Evolutionary conservation across 192 early-diverging fungal species (phyloP).

Genomic region (Coemansia sp.): DNA sequence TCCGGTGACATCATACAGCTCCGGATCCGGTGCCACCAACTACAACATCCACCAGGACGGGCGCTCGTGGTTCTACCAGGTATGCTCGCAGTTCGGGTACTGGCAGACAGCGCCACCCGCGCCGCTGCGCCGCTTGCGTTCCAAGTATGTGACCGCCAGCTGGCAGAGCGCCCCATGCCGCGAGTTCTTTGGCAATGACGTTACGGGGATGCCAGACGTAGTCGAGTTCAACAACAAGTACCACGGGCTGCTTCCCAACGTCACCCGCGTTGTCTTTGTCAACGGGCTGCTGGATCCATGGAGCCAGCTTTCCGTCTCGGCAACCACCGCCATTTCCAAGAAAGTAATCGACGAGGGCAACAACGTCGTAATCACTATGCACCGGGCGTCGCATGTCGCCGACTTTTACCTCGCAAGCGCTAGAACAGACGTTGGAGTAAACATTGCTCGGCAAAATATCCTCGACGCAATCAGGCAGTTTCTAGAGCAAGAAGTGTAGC

Average conservation of each 20-base stretch:
- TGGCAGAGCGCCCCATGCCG: constrained; percentile 52
- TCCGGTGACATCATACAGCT: constrained; percentile 40
- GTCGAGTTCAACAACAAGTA: constrained; percentile 35
- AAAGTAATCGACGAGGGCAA: constrained; percentile 10
- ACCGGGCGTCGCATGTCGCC: constrained; percentile 44
- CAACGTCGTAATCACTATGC: constrained; percentile 52
- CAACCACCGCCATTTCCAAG: constrained; percentile 15
- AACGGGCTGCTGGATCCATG: constrained; percentile 70
- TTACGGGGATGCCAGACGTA: constrained; percentile 26
- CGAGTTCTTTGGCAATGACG: constrained; percentile 45
- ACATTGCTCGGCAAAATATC: constrained; percentile 37
- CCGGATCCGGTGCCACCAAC: constrained; percentile 32
- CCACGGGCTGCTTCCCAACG: constrained; percentile 36
- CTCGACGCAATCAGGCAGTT: constrained; percentile 37
- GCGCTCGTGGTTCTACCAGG: constrained; percentile 67
- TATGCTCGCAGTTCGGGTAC: constrained; percentile 73
- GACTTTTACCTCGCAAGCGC: constrained; percentile 47
- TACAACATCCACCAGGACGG: constrained; percentile 47
- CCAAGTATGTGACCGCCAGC: constrained; percentile 46
- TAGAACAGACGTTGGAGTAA: constrained; percentile 47
- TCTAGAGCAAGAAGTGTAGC: constrained; percentile 1
- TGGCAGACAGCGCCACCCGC: constrained; percentile 59
- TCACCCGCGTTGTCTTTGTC: constrained; percentile 63
- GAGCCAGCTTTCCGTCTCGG: constrained; percentile 57
- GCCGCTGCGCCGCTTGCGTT: constrained; percentile 51